Evolutionary conservation across 768 basidiomycete genomes (phyloP).

Genomic region (Coprinopsis sp.): DNA sequence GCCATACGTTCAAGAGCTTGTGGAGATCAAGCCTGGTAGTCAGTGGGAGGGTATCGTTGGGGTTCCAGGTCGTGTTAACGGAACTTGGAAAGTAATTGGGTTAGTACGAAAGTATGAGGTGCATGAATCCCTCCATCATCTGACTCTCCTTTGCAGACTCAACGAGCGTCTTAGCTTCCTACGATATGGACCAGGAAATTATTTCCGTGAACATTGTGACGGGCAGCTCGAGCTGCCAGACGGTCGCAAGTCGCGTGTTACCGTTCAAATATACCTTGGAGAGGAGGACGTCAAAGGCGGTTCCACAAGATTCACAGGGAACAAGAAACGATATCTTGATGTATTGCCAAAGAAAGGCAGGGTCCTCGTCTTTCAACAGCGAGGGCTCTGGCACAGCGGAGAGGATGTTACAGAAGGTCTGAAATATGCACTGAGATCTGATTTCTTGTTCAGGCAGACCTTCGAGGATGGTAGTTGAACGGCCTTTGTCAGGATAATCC

Average conservation of each 20-base stretch:
- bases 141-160: conserved; percentile 21
- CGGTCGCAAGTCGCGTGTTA: conserved; percentile 34
- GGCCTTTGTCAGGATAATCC: too few species aligned
- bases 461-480: neutral
- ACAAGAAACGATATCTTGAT: conserved; percentile 30
- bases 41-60: conserved; percentile 32
- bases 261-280: conserved; percentile 44
- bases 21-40: conserved; percentile 25
- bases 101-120: conserved; percentile 12
- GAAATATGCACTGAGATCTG: conserved; percentile 38
- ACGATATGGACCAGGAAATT: conserved; percentile 39
- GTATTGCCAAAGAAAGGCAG: conserved; percentile 40
- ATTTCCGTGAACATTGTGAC: conserved; percentile 38
- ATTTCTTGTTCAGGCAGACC: conserved; percentile 32
- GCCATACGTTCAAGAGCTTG: conserved; percentile 35
- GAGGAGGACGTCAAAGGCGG: conserved; percentile 34
- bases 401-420: conserved; percentile 35
- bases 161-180: conserved; percentile 44
- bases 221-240: conserved; percentile 32
- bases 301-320: conserved; percentile 35
- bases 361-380: conserved; percentile 43
- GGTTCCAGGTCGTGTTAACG: conserved; percentile 16
- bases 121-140: neutral
- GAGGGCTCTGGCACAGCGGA: conserved; percentile 36
- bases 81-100: conserved; percentile 35